phyloP scores from a whole-genome alignment of 768 basidiomycete species.

The Termitomyces eurrhizus region DNA sequence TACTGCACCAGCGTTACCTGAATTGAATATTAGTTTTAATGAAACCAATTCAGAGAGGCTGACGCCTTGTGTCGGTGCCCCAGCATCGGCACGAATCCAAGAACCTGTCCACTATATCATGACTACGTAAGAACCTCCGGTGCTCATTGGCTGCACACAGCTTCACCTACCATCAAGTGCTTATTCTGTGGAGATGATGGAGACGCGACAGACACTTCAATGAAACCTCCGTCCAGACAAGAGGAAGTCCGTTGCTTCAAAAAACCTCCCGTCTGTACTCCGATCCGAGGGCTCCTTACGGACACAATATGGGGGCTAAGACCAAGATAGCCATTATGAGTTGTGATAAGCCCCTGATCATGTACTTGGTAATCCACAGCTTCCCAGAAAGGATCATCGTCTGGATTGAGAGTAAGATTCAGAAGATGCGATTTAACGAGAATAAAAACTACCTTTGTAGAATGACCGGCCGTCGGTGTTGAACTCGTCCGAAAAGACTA shows the following conservation, averaged over 20 bases:
- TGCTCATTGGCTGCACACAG: background rate
- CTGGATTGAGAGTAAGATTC: constrained; percentile 1
- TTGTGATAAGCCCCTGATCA: constrained; percentile 5
- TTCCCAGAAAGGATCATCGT: constrained; percentile 15
- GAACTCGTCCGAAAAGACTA: constrained; percentile 67
- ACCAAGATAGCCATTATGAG: constrained; percentile 9
- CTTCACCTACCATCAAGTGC: background rate
- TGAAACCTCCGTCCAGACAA: constrained; percentile 19
- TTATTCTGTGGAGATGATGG: background rate
- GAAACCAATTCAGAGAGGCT: background rate
- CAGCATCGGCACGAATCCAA: background rate
- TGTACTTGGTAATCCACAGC: background rate
- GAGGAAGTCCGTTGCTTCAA: constrained; percentile 11
- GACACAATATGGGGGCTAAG: background rate
- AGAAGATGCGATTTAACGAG: background rate
- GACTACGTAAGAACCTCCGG: background rate
- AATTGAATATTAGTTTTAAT: background rate
- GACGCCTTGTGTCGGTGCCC: background rate
- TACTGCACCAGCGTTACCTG: constrained; percentile 2
- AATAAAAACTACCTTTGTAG: background rate
- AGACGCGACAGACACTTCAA: constrained; percentile 14
- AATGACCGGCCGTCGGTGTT: constrained; percentile 41
- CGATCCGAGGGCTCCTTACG: background rate
- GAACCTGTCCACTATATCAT: constrained; percentile 9
- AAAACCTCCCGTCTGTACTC: background rate